These are phyloP conservation scores for Flaveria sonorensis DNA, from an alignment of 129 eudicot genomes.

Conservation along the genomic window DNA sequence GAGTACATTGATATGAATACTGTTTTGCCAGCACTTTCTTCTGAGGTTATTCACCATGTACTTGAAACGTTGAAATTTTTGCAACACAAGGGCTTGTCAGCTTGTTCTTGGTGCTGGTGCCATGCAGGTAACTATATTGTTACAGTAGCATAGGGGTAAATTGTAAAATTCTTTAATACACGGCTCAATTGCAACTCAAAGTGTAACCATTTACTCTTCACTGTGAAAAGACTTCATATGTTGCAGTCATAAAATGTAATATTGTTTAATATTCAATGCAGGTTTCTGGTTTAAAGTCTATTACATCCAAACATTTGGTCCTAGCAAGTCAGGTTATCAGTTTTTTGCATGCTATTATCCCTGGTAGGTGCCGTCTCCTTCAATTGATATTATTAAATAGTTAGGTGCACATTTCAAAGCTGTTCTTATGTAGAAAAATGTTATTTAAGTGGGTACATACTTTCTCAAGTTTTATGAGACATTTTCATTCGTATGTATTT, in stretches of 20 bases:
- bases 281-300: conserved; percentile 98
- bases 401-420: conserved; percentile 11
- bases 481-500: conserved; percentile 37
- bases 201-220: not conserved
- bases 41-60: conserved; percentile 90
- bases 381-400: not conserved
- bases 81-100: conserved; percentile 83
- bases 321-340: conserved; percentile 96
- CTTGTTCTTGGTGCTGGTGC: conserved; percentile 99
- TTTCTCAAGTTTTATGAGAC: conserved; percentile 22
- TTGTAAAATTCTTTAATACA: not conserved
- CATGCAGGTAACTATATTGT: conserved; percentile 70
- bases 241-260: conserved; percentile 7
- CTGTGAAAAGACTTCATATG: conserved; percentile 14
- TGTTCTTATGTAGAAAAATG: not conserved
- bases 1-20: conserved; percentile 91
- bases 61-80: conserved; percentile 92
- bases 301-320: conserved; percentile 93
- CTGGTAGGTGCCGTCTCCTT: conserved; percentile 54
- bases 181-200: not conserved
- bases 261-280: conserved; percentile 35
- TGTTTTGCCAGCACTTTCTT: conserved; percentile 72
- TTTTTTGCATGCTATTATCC: conserved; percentile 73
- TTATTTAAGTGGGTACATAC: not conserved
- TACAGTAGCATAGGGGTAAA: conserved; percentile 20